phyloP scores from a whole-genome alignment of 2,329 filamentous ascomycete species.

The Drechmeria coniospora region DNA sequence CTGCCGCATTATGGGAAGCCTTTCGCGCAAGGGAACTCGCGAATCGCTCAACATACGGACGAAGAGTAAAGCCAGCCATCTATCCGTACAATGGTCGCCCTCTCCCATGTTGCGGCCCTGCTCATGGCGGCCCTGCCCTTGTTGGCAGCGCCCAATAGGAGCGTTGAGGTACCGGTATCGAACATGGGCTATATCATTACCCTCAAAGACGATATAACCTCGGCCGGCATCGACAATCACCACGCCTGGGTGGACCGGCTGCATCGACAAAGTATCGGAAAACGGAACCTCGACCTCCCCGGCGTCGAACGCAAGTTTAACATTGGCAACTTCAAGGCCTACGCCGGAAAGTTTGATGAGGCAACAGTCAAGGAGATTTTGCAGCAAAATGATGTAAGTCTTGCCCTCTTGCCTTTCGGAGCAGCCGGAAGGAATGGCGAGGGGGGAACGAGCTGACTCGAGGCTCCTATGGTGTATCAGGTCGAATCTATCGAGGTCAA shows the following conservation, averaged over 20 bases:
- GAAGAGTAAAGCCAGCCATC: too few relatives aligned
- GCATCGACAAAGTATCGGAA: slow-evolving; percentile 35
- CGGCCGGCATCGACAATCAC: slow-evolving; percentile 29
- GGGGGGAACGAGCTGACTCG: too few relatives aligned
- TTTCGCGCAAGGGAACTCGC: too few relatives aligned
- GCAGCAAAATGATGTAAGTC: slow-evolving; percentile 22
- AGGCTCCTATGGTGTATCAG: neutral
- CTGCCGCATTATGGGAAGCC: too few relatives aligned
- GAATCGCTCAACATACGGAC: too few relatives aligned
- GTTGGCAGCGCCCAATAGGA: too few relatives aligned
- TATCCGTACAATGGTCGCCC: too few relatives aligned
- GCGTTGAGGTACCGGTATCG: too few relatives aligned
- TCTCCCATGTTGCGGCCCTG: too few relatives aligned
- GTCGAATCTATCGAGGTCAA: neutral
- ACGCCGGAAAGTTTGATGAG: slow-evolving; percentile 25
- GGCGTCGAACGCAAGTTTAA: slow-evolving; percentile 16
- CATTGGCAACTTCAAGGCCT: slow-evolving; percentile 19
- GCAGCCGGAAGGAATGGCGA: too few relatives aligned
- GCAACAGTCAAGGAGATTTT: slow-evolving; percentile 24
- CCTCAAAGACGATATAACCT: slow-evolving; percentile 34
- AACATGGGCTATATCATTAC: slow-evolving; percentile 37
- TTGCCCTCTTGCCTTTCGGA: too few relatives aligned
- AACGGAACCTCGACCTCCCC: slow-evolving; percentile 26
- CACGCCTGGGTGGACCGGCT: slow-evolving; percentile 31
- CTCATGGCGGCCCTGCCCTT: too few relatives aligned